Evolutionary conservation across 2,329 filamentous ascomycete genomes (phyloP), one percentile per base, ranked within the genome.

Genomic region (Aspergillus ibericus): DNA sequence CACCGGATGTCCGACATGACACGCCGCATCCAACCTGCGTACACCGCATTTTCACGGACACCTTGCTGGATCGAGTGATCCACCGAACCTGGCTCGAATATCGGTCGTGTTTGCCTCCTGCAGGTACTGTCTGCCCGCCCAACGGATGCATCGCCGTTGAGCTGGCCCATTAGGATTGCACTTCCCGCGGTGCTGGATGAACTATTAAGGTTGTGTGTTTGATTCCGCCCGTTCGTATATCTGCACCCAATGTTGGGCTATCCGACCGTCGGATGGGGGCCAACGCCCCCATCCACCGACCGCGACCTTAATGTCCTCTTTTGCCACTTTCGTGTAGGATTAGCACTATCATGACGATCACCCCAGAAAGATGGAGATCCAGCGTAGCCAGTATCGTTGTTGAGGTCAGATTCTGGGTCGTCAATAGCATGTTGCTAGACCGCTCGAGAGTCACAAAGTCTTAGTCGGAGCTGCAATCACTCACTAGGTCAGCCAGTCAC

Each of bases 41-140:
- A 62, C 65, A 67, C 65, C 65, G 65, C 65, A 67, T 64, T 64
- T 66, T 65, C 56, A 18, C 56, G 42, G 53, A 47, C 40, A 35
- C 51, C 29, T 42, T 27, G 62, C 53, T 59, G 47, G 57, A 53
- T 58, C 50, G 51, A 59, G 60, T 57, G 56, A 34, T 27, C 48
- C 42, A 44, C 55, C 44, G 52, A 59, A 48, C 38, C 36, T 53
- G 36, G 38, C 51, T 53, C 51, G 20, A 58, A 49, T 53, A 48
- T 58, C 49, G 36, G 53, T 59, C 54, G 50, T 55, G 60, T 56
- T 63, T 62, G 59, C 60, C 58, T 59, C 53, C 62, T 63, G 59
- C 59, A 63, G 59, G 62, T 63, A 60, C 59, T 60, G 51, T 54
- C 34, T 62, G 59, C 50, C 53, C 57, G 61, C 59, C 55, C 61